Base-by-base conservation (phyloP, 1,284 basidiomycete species). In the Heterobasidion occidentale region DNA sequence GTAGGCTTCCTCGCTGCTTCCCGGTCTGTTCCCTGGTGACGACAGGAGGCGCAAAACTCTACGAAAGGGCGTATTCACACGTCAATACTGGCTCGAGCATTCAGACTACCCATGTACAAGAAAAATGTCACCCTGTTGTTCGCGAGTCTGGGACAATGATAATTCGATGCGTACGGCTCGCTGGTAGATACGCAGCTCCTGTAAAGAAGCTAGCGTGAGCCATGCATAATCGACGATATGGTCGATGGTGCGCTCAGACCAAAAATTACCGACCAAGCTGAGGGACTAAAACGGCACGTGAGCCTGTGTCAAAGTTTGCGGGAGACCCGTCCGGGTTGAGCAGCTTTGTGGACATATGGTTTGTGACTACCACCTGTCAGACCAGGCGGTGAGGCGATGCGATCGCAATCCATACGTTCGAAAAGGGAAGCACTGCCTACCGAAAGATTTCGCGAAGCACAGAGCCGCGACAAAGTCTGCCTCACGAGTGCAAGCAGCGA, bases 261-360 rank as follows among this genome's bases (percentile, higher is more conserved):
- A 7, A 14, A 7, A 14, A 14, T 8, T 8, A 45, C 42, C 14
- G 1, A 84, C 87, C 80, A 61, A 86, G 76, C 59, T 80, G 78
- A 48, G 86, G 86, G 49, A 80, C 71, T 76, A 89, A 78, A 51
- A 86, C 67, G 15, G 79, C 84, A 61, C 71, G 79, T 34, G 77
- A 75, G 33, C 82, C 84, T 47, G 79, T 78, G 58, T 86, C 81
- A 60, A 84, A 88, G 51, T 70, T 86, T 53, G 81, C 84, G 34
- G 76, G 62, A 19, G 79, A 72, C 49, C 86, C 88, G 63, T 88
- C 82, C 7, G 73, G 68, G 55, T 79, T 77, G 51, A 87, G 67
- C 60, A 88, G 70, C 64, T 85, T 88, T 0, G 83, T 88, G 9
- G 83, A 76, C 58, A 89, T 73, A 65, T 90, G 87, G 42, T 81